These are phyloP conservation scores for Gyromitra esculenta DNA, from an alignment of 2,329 filamentous ascomycete species.

Conservation along the genomic window DNA sequence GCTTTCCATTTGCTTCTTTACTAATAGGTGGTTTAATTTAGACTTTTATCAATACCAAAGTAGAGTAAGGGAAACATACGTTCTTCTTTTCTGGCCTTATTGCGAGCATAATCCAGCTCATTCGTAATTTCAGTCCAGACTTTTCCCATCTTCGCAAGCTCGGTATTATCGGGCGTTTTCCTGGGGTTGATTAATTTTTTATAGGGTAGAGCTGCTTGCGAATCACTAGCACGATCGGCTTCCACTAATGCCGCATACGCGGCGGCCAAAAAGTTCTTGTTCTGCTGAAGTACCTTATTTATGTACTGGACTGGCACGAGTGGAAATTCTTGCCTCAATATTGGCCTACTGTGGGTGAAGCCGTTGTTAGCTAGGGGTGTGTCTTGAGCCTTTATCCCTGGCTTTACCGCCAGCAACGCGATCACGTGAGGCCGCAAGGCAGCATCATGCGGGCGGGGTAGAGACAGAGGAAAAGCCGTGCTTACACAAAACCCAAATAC, in stretches of 20 bases:
- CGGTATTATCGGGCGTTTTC: constrained; percentile 53
- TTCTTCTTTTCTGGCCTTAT: constrained; percentile 62
- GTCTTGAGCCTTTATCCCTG: constrained; percentile 43
- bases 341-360: constrained; percentile 56
- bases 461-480: constrained; percentile 27
- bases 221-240: constrained; percentile 59
- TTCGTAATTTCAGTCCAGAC: constrained; percentile 40
- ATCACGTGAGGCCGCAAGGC: constrained; percentile 54
- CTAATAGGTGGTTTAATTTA: constrained; percentile 50
- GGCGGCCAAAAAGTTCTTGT: constrained; percentile 58
- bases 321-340: constrained; percentile 60
- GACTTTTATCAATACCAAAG: neutral
- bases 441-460: constrained; percentile 31
- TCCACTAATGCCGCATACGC: constrained; percentile 59
- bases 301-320: constrained; percentile 61
- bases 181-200: constrained; percentile 58
- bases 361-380: constrained; percentile 29
- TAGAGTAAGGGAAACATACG: constrained; percentile 49
- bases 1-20: constrained; percentile 53
- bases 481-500: constrained; percentile 51
- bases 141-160: constrained; percentile 47
- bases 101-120: constrained; percentile 58
- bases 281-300: constrained; percentile 58
- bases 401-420: constrained; percentile 51
- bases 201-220: constrained; percentile 54